Percentiles rank a stretch among this genome's conserved stretches.
These are phyloP conservation scores for Trichoderma polysporum DNA, from an alignment of 2,329 filamentous ascomycete genomes.

Conservation along the genomic window DNA sequence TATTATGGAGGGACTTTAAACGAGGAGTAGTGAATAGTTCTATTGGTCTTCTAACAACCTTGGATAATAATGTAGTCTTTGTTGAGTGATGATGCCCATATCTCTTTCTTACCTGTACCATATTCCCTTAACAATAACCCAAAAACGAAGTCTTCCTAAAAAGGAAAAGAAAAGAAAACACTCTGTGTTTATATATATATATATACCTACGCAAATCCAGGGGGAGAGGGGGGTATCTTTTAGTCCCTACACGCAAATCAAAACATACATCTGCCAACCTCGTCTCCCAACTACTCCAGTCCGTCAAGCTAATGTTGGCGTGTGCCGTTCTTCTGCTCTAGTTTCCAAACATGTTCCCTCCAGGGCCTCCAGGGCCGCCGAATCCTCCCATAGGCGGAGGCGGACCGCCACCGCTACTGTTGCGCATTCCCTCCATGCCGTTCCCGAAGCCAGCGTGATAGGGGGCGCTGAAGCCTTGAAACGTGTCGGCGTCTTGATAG, in stretches of 20 bases:
- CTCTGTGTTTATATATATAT: not conserved
- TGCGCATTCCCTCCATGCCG: constrained; percentile 16
- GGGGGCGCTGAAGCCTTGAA: constrained; percentile 32
- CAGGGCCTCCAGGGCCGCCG: constrained; percentile 25
- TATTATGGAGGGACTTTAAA: not conserved
- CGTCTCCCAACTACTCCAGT: not conserved
- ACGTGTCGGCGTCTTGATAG: constrained; percentile 37
- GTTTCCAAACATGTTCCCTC: constrained; percentile 32
- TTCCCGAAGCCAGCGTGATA: constrained; percentile 28
- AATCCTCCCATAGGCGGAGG: constrained; percentile 24
- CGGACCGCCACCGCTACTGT: constrained; percentile 20
- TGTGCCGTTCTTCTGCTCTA: not conserved
- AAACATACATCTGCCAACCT: not conserved
- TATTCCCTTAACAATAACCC: not conserved
- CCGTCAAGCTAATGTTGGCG: not conserved
- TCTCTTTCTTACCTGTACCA: not conserved
- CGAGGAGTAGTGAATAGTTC: not conserved
- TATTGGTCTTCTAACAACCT: not conserved
- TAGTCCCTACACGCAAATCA: constrained; percentile 2
- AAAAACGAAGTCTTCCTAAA: not conserved
- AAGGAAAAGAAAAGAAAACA: not conserved
- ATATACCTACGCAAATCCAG: not conserved
- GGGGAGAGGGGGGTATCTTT: not conserved
- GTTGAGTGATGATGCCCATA: constrained; percentile 4
- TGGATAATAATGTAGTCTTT: not conserved